Percentiles rank a stretch among this genome's conserved stretches.
Conservation (phyloP, 352 stramenopile genomes). For the Phytophthora litchii region DNA sequence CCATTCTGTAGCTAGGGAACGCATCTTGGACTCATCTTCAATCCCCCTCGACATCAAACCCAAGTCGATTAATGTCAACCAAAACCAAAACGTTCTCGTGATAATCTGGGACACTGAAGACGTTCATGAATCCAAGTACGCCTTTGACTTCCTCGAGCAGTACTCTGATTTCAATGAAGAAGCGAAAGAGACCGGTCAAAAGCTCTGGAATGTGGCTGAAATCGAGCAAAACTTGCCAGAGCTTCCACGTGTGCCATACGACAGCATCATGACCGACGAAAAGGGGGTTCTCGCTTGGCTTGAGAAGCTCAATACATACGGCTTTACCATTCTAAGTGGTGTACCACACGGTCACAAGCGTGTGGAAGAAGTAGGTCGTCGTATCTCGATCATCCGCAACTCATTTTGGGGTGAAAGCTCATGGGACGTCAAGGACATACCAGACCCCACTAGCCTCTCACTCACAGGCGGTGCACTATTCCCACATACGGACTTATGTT, state of each 20-base stretch:
- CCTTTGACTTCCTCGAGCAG: constrained; percentile 31
- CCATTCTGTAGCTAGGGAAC: no score
- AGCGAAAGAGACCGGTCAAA: neutral
- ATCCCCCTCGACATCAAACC: no score
- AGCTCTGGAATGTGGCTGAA: constrained; percentile 19
- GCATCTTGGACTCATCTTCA: no score
- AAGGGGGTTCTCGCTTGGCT: constrained; percentile 36
- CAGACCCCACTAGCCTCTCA: no score
- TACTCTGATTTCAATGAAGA: constrained; percentile 17
- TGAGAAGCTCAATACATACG: constrained; percentile 37
- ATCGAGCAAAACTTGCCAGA: constrained; percentile 26
- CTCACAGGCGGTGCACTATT: no score
- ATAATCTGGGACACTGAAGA: constrained; percentile 33
- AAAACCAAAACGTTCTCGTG: constrained; percentile 11
- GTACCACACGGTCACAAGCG: constrained; percentile 20
- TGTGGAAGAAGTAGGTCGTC: no score
- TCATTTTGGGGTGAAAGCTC: no score
- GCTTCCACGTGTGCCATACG: constrained; percentile 29
- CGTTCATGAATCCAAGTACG: no score
- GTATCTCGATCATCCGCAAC: no score
- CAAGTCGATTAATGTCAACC: no score
- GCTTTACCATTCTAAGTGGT: constrained; percentile 34
- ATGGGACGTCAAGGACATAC: no score
- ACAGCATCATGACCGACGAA: constrained; percentile 33
- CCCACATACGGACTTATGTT: no score